Evolutionary conservation across 2,329 filamentous ascomycete species (phyloP).

Genomic region (Stromatinia cepivora): DNA sequence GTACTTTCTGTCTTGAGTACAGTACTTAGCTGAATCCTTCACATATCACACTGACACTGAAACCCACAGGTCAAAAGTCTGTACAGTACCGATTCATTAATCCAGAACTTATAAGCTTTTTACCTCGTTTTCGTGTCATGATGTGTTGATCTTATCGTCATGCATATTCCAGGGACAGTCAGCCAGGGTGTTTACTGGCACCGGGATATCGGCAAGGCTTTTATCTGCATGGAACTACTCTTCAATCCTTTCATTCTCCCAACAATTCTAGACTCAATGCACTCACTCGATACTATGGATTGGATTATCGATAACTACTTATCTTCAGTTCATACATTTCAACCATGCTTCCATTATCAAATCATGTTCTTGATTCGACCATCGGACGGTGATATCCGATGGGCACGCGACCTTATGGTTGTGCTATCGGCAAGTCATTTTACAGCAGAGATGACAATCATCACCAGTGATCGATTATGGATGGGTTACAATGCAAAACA

Average conservation of each 20-base stretch:
- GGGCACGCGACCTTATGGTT: background rate
- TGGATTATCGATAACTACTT: no score
- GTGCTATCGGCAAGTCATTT: no score
- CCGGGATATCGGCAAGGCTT: background rate
- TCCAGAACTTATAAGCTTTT: background rate
- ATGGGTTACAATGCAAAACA: background rate
- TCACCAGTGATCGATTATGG: background rate
- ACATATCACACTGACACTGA: background rate
- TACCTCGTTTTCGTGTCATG: constrained; percentile 11
- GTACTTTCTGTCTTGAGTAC: background rate
- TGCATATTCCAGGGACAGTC: constrained; percentile 3
- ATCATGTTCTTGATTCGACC: no score
- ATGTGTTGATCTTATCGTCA: constrained; percentile 15
- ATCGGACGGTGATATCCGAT: no score
- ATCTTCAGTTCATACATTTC: no score
- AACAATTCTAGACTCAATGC: no score
- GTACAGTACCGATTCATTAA: background rate
- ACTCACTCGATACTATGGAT: no score
- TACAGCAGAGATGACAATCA: background rate
- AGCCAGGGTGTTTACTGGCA: background rate
- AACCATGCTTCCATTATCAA: no score
- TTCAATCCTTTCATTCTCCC: background rate
- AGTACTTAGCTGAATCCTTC: background rate
- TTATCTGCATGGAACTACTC: background rate
- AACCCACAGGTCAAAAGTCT: background rate